A percentile compares a stretch with the other conserved stretches of the same genome.
phyloP scores from a whole-genome alignment of 2,329 filamentous ascomycete species.

The Aulographum hederae region DNA sequence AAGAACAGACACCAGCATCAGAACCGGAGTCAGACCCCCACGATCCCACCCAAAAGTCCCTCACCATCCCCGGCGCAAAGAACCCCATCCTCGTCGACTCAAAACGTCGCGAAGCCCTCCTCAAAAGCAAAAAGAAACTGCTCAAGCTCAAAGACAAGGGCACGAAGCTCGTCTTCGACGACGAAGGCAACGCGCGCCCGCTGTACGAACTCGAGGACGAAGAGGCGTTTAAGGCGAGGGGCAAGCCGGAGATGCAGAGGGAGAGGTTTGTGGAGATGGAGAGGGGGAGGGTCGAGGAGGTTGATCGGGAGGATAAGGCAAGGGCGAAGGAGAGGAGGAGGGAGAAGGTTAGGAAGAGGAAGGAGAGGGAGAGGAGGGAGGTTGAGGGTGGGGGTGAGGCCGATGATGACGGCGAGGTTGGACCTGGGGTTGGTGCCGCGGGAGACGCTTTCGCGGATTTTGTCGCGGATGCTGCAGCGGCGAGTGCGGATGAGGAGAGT shows the following conservation, averaged over 20 bases:
- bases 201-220: conserved; percentile 82
- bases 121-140: conserved; percentile 87
- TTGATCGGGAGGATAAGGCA: conserved; percentile 70
- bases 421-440: conserved; percentile 23
- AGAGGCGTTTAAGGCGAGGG: conserved; percentile 56
- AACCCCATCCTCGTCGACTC: conserved; percentile 75
- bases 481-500: conserved; percentile 24
- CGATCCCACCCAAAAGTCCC: conserved; percentile 32
- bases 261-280: conserved; percentile 64
- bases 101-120: conserved; percentile 86
- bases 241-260: conserved; percentile 59
- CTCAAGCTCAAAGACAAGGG: conserved; percentile 78
- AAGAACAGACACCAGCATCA: conserved; percentile 16
- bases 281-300: conserved; percentile 47
- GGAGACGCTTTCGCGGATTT: too few relatives aligned
- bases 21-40: conserved; percentile 6
- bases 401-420: conserved; percentile 19
- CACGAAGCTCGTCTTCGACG: conserved; percentile 76
- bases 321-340: conserved; percentile 59
- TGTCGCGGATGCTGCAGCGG: conserved; percentile 9
- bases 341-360: conserved; percentile 59
- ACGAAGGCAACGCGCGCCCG: conserved; percentile 70
- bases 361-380: conserved; percentile 43
- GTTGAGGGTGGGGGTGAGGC: conserved; percentile 14
- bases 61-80: conserved; percentile 46